phyloP scores from a whole-genome alignment of 495 filamentous ascomycete species.

The Aspergillus sclerotiicarbonarius region DNA sequence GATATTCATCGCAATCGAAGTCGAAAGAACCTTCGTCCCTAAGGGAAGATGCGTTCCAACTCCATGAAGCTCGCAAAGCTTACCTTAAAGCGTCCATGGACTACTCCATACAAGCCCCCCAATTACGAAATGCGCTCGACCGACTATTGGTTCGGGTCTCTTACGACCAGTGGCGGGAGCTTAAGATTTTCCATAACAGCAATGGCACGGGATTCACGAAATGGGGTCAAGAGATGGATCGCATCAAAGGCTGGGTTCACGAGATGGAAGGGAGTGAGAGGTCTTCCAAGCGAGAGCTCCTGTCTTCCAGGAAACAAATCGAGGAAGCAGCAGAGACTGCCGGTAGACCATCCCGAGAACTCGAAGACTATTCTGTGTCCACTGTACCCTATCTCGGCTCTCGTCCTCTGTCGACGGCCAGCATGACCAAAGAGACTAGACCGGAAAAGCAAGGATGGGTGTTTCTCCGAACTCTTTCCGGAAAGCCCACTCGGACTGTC shows the following conservation, averaged over 20 bases:
- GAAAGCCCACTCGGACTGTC: conserved; percentile 80
- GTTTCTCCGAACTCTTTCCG: conserved; percentile 74
- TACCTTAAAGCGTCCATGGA: conserved; percentile 93
- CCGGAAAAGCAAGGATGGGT: conserved; percentile 95
- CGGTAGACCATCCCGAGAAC: conserved; percentile 77
- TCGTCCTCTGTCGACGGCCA: conserved; percentile 59
- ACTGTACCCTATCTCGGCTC: conserved; percentile 83
- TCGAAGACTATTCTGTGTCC: conserved; percentile 86
- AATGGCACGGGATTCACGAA: conserved; percentile 56
- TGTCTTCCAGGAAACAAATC: conserved; percentile 75
- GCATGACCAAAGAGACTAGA: conserved; percentile 37
- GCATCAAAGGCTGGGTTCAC: conserved; percentile 85
- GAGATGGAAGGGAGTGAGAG: conserved; percentile 86
- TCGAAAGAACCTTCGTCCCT: conserved; percentile 88
- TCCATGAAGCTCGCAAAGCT: conserved; percentile 88
- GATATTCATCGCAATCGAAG: conserved; percentile 82
- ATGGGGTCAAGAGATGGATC: conserved; percentile 76
- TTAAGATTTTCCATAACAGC: conserved; percentile 63
- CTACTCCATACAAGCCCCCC: conserved; percentile 82
- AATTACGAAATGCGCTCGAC: conserved; percentile 77
- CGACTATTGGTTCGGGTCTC: conserved; percentile 80
- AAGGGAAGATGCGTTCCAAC: conserved; percentile 91
- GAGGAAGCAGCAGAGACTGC: conserved; percentile 72
- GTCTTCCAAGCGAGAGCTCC: conserved; percentile 74
- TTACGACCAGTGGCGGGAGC: conserved; percentile 82